Percentiles rank a stretch among this genome's conserved stretches.
These are phyloP conservation scores for Sordariomycetes sp. DNA, from an alignment of 2,329 filamentous ascomycete species.

Conservation along the genomic window DNA sequence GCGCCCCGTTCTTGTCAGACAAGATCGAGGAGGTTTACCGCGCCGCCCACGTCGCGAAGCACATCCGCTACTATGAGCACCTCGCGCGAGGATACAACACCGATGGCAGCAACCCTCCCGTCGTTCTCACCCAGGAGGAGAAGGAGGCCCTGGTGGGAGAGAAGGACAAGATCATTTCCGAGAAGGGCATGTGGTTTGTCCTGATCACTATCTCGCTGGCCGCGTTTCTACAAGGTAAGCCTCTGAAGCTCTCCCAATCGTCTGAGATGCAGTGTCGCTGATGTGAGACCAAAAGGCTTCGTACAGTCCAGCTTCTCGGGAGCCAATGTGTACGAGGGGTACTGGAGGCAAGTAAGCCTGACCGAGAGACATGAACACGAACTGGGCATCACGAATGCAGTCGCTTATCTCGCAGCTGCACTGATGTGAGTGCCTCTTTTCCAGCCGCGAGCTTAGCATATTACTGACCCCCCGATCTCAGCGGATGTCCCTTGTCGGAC, in stretches of 20 bases:
- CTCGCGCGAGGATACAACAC: slow-evolving; percentile 18
- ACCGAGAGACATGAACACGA: slow-evolving; percentile 14
- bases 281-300: slow-evolving; percentile 15
- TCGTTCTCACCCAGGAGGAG: slow-evolving; percentile 19
- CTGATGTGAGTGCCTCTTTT: slow-evolving; percentile 9
- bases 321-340: slow-evolving; percentile 19
- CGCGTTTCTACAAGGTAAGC: slow-evolving; percentile 23
- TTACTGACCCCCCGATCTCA: neutral
- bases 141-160: slow-evolving; percentile 24
- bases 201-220: slow-evolving; percentile 30
- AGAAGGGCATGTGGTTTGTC: slow-evolving; percentile 26
- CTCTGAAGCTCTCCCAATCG: neutral
- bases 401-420: slow-evolving; percentile 24
- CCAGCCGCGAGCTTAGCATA: neutral
- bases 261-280: neutral
- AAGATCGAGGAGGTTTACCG: slow-evolving; percentile 7
- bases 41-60: slow-evolving; percentile 28
- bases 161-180: slow-evolving; percentile 25
- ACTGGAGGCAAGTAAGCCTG: slow-evolving; percentile 10
- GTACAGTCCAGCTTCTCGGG: slow-evolving; percentile 33
- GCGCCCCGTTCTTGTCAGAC: neutral
- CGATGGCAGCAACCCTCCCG: neutral
- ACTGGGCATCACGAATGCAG: slow-evolving; percentile 20
- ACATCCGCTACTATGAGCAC: slow-evolving; percentile 25
- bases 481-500: slow-evolving; percentile 22